These are phyloP conservation scores for Ustilago sp. DNA, from an alignment of 1,284 basidiomycete species.

Conservation along the genomic window DNA sequence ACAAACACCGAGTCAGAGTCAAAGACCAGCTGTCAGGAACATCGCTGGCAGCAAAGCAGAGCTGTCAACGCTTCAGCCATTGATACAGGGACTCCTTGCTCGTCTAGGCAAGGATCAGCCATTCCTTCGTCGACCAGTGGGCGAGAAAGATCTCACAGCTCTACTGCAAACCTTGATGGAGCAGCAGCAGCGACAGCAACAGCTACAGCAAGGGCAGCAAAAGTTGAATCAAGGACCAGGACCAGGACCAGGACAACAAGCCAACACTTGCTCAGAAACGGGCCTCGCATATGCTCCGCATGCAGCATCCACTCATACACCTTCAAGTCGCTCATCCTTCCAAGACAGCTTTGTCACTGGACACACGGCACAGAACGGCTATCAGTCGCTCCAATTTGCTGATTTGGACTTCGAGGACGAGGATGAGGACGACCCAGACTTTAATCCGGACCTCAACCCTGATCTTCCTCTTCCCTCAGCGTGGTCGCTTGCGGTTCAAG, in stretches of 20 bases:
- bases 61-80: slow-evolving; percentile 43
- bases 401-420: slow-evolving; percentile 60
- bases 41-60: slow-evolving; percentile 21
- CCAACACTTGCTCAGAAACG: slow-evolving; percentile 1
- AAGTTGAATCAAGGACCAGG: not conserved
- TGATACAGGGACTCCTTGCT: slow-evolving; percentile 51
- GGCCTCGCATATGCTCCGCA: slow-evolving; percentile 5
- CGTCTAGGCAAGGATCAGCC: slow-evolving; percentile 45
- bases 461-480: slow-evolving; percentile 53
- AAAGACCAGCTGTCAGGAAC: slow-evolving; percentile 6
- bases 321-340: not conserved
- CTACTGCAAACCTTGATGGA: slow-evolving; percentile 57
- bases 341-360: slow-evolving; percentile 2
- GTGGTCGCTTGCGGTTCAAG: slow-evolving; percentile 58
- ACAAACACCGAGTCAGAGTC: slow-evolving; percentile 19
- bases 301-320: not conserved
- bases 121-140: slow-evolving; percentile 35
- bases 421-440: slow-evolving; percentile 60
- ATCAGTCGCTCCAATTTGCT: slow-evolving; percentile 43
- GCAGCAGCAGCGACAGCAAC: slow-evolving; percentile 49
- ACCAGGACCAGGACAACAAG: not conserved
- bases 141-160: slow-evolving; percentile 57
- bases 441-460: slow-evolving; percentile 52
- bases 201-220: slow-evolving; percentile 34
- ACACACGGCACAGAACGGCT: not conserved